Base-by-base conservation (phyloP, 169 alveolate genomes). In the Babesia divergens region DNA sequence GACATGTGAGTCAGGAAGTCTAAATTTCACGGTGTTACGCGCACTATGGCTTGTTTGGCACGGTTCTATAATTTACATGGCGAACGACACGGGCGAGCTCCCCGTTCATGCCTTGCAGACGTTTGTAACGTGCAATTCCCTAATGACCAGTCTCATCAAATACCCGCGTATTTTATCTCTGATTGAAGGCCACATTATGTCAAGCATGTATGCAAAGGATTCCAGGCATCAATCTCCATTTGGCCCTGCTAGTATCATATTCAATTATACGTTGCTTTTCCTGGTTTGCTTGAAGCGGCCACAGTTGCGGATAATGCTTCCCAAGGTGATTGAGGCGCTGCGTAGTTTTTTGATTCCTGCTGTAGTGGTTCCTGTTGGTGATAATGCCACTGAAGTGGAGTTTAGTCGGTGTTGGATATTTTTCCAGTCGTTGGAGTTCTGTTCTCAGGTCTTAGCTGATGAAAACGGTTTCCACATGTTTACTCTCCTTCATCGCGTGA, bases 31-130 rank as follows among this genome's bases (percentile, higher is more conserved):
- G 24, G 29, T 66, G 43, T 22, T 66, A 5, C 65, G 77, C 4
- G 65, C 77, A 13, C 11, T 66, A 7, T 66, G 77, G 77, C 29
- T 51, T 2, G 43, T 66, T 20, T 66, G 77, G 77, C 22, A 47
- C 5, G 65, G 68, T 11, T 50, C 59, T 11, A 66, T 66, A 0
- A 9, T 66, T 26, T 20, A 49, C 46, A 35, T 66, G 44, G 55
- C 16, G 2, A 49, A 52, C 29, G 31, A 16, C 6, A 44, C n/a
- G 22, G 3, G 54, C 32, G 77, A 66, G 24, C 28, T 66, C 6
- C 43, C 65, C 22, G 67, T n/a, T 66, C 68, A 53, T 31, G 55
- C 54, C 13, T 40, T 66, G 5, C 55, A 40, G 29, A 66, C 66
- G 32, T 66, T 66, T 26, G 77, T 66, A 16, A 26, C 67, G 38